These are phyloP conservation scores for Colletotrichum viniferum DNA, from an alignment of 2,329 filamentous ascomycete species.

Conservation along the genomic window DNA sequence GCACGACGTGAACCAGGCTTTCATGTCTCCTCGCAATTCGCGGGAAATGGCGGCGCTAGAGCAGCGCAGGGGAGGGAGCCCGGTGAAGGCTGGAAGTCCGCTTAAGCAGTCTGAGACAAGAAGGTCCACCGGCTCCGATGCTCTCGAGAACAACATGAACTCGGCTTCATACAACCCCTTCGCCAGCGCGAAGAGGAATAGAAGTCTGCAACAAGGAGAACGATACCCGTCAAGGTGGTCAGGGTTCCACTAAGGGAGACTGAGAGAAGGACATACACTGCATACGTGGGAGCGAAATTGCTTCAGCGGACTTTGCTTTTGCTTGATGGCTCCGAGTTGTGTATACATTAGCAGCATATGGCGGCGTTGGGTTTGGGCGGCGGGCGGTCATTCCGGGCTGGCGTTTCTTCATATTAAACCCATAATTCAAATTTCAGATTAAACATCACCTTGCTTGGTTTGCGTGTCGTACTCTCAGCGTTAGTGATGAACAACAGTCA, in stretches of 20 bases:
- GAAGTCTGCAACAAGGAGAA: constrained; percentile 38
- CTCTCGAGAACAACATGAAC: constrained; percentile 6
- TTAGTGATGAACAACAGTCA: neutral
- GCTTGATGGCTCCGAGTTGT: neutral
- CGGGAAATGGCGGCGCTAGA: constrained; percentile 66
- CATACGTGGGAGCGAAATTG: neutral
- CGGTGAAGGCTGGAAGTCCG: constrained; percentile 45
- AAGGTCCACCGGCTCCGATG: constrained; percentile 22
- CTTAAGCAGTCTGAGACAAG: constrained; percentile 39
- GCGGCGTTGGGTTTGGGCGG: constrained; percentile 5
- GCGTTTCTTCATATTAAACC: neutral
- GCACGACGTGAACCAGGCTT: constrained; percentile 55
- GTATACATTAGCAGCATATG: constrained; percentile 11
- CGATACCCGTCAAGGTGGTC: constrained; percentile 39
- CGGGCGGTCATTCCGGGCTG: neutral
- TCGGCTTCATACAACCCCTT: constrained; percentile 40
- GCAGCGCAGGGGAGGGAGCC: constrained; percentile 48
- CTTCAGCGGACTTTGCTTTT: neutral
- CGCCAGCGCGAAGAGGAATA: constrained; percentile 37
- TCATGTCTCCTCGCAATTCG: constrained; percentile 60
- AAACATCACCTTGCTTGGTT: neutral
- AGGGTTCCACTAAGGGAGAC: constrained; percentile 19
- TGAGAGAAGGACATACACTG: neutral
- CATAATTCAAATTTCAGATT: neutral
- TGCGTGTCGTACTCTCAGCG: neutral